Evolutionary conservation across 495 filamentous ascomycete genomes (phyloP), one percentile per base, ranked within the genome.

Genomic region (Aspergillus nanangensis): DNA sequence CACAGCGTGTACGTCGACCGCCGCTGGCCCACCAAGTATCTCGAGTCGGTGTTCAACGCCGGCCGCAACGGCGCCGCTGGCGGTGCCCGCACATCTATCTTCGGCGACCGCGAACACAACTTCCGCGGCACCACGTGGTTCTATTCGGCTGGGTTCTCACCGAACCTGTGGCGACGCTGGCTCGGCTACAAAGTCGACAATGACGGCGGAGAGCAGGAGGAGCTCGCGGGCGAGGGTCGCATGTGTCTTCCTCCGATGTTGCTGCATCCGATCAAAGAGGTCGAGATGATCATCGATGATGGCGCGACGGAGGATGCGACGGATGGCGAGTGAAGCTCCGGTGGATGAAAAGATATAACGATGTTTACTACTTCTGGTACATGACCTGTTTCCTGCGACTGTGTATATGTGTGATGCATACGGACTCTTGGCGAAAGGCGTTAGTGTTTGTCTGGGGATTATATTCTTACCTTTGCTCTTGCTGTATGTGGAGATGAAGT

Each of bases 201-300:
- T 44, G 86, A 88, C 47, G 90, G 90, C 0, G 90, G 90, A 5
- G 90, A 95, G 65, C 77, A 88, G 62, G 85, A 83, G 54, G 89
- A 93, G 69, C 51, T 83, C 50, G 78, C 71, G 11, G 79, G 78
- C n/a, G 84, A 89, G 64, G 88, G 88, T 17, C 78, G 92, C 47
- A 94, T 98, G 90, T 98, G 93, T 75, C 67, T 96, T 27, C 90
- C 89, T 22, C 86, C 85, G 11, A 87, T 95, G 86, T 72, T 98
- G 41, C 62, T 97, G 56, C 93, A 98, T 78, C 93, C 93, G 0
- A 80, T 97, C 33, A 98, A 97, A 74, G 80, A 81, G 38, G 81
- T 94, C 9, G 81, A 87, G 41, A 63, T 96, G 64, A 79, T 90
- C 4, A 81, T 88, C 32, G 87, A 90, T 36, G 67, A 70, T 19